Percentiles rank a stretch among this genome's conserved stretches.
Evolutionary conservation across 306 rosid species (phyloP).

Genomic region (Dryas drummondii): DNA sequence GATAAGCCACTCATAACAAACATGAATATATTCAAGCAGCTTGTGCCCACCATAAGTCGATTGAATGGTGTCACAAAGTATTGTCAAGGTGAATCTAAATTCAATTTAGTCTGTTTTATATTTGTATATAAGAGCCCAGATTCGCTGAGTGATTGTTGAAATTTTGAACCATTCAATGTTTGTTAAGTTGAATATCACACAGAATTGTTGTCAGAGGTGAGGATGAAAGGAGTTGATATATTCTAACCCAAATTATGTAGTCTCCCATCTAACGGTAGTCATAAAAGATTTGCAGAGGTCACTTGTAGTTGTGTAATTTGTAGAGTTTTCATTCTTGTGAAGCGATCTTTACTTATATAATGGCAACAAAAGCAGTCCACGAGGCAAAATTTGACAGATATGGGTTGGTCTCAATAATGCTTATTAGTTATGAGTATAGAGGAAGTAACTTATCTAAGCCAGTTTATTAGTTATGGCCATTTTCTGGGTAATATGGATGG

Average conservation of each 20-base stretch:
- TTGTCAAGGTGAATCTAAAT: slow-evolving; percentile 46
- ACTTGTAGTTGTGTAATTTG: neutral
- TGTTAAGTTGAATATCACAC: neutral
- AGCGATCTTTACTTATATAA: neutral
- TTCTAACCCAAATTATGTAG: neutral
- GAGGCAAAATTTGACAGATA: neutral
- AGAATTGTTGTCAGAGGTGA: neutral
- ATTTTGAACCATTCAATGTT: neutral
- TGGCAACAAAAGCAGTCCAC: neutral
- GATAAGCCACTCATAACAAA: slow-evolving; percentile 18
- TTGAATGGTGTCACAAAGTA: slow-evolving; percentile 32
- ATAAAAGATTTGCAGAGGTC: neutral
- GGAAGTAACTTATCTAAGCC: neutral
- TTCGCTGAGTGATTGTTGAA: too few relatives aligned
- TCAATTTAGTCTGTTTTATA: neutral
- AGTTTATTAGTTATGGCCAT: neutral
- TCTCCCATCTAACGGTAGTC: neutral
- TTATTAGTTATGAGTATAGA: neutral
- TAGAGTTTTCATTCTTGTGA: neutral
- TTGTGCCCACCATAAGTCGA: slow-evolving; percentile 20
- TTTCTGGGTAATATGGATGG: too few relatives aligned
- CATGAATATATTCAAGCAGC: slow-evolving; percentile 53
- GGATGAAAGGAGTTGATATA: neutral
- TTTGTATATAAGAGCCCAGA: neutral
- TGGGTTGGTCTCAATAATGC: neutral